These are phyloP conservation scores for Microbotryum violaceum DNA, from an alignment of 1,284 basidiomycete genomes.

Conservation along the genomic window DNA sequence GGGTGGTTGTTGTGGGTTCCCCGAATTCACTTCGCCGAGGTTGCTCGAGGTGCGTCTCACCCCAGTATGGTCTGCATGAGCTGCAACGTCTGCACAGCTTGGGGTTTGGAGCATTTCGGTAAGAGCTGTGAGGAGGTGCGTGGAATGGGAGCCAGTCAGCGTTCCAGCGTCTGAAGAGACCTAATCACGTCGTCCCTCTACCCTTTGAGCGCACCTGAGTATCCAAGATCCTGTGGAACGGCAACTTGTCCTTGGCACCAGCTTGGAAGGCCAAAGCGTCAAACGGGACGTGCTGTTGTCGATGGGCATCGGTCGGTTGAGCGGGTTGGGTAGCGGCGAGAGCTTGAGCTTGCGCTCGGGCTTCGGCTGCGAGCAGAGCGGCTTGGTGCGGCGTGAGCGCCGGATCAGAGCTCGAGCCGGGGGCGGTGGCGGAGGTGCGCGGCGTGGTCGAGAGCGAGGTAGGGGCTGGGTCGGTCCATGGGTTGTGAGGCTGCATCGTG, in stretches of 20 bases:
- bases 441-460: too few relatives aligned
- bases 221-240: slow-evolving; percentile 19
- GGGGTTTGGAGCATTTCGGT: slow-evolving; percentile 20
- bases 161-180: not conserved
- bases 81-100: slow-evolving; percentile 22
- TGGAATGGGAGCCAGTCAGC: not conserved
- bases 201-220: slow-evolving; percentile 3
- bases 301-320: not conserved
- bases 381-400: too few relatives aligned
- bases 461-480: too few relatives aligned
- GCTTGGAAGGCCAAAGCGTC: slow-evolving; percentile 11
- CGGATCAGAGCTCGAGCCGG: too few relatives aligned
- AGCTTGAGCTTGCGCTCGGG: not conserved
- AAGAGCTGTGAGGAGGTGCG: slow-evolving; percentile 8
- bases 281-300: not conserved
- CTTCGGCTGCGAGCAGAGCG: too few relatives aligned
- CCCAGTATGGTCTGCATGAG: slow-evolving; percentile 13
- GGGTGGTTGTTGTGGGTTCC: too few relatives aligned
- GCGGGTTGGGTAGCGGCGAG: not conserved
- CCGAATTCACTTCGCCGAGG: too few relatives aligned
- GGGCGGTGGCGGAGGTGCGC: too few relatives aligned
- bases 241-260: slow-evolving; percentile 7
- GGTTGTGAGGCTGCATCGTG: too few relatives aligned
- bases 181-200: not conserved
- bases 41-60: not conserved